Conservation (phyloP, 2,329 filamentous ascomycete species). For the Fusarium beomiforme region DNA sequence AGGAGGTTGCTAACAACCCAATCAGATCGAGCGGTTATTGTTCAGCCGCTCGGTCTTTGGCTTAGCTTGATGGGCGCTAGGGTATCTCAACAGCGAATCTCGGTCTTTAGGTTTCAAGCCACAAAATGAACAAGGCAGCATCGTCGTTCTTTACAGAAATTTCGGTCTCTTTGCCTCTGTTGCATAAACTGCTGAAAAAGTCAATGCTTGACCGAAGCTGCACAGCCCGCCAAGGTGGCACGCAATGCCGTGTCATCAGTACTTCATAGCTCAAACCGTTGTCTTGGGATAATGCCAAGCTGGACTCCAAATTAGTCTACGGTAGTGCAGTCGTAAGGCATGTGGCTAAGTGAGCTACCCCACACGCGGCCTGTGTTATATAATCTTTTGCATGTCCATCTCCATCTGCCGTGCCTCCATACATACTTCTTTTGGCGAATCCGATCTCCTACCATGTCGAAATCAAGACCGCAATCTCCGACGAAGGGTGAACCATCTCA, state of each 20-base stretch:
- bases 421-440: too few species aligned
- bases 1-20: too few species aligned
- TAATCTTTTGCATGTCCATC: neutral
- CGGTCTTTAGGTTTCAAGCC: neutral
- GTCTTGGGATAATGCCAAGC: neutral
- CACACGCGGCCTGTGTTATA: too few species aligned
- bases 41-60: neutral
- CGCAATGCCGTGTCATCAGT: neutral
- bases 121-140: accelerated
- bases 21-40: too few species aligned
- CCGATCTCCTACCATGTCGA: neutral
- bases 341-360: too few species aligned
- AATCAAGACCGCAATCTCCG: neutral
- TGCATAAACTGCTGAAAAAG: neutral
- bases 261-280: neutral
- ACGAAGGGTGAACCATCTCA: neutral
- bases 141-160: neutral
- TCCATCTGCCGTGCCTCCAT: too few species aligned
- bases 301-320: neutral
- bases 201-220: neutral
- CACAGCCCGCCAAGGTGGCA: neutral
- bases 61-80: neutral
- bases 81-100: neutral
- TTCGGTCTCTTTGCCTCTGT: neutral
- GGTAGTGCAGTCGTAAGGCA: too few species aligned